These are phyloP conservation scores for Dryas integrifolia DNA, from an alignment of 331 rosid genomes.

Conservation along the genomic window DNA sequence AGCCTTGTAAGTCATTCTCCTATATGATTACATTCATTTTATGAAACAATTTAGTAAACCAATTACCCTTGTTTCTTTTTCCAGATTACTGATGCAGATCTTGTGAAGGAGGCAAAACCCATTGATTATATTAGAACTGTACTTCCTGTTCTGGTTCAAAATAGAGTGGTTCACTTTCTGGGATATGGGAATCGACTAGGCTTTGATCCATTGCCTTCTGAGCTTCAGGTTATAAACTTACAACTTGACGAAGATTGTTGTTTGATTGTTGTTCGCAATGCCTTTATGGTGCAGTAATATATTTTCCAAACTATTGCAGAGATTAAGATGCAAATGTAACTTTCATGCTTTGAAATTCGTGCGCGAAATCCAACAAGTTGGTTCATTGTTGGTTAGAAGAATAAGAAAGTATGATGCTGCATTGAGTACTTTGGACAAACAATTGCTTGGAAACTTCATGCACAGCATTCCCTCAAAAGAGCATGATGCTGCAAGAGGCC, in stretches of 20 bases:
- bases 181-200: constrained; percentile 96
- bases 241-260: neutral
- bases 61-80: constrained; percentile 25
- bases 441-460: constrained; percentile 71
- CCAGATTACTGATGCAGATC: constrained; percentile 90
- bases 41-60: constrained; percentile 14
- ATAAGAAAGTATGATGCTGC: constrained; percentile 55
- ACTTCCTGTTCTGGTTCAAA: constrained; percentile 66
- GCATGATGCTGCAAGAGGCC: constrained; percentile 34
- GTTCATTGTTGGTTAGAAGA: constrained; percentile 66
- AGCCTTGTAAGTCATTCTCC: constrained; percentile 63
- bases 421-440: constrained; percentile 58
- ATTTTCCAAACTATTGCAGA: constrained; percentile 47
- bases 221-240: constrained; percentile 66
- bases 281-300: neutral
- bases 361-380: constrained; percentile 70
- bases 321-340: constrained; percentile 92
- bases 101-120: constrained; percentile 82
- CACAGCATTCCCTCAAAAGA: constrained; percentile 24
- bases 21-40: neutral
- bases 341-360: constrained; percentile 79
- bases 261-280: too few relatives aligned
- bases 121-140: constrained; percentile 58
- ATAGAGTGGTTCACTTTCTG: constrained; percentile 76
- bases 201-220: constrained; percentile 72